Evolutionary conservation across 1,284 basidiomycete species (phyloP).

Genomic region (Trichosporon sp.): DNA sequence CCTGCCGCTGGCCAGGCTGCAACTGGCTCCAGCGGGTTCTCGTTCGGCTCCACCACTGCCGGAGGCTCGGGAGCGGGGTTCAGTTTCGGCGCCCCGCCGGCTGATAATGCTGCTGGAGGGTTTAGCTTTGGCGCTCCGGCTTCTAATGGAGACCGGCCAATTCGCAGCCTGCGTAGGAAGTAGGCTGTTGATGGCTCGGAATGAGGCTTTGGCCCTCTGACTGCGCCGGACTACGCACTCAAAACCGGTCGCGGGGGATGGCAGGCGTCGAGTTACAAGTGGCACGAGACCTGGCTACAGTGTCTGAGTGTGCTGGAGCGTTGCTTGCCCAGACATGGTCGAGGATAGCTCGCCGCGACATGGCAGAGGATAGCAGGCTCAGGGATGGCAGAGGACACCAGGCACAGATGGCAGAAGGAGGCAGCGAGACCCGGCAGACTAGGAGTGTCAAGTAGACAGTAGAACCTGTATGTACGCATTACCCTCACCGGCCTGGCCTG

Average conservation of each 20-base stretch:
- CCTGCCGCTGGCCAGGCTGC: not conserved
- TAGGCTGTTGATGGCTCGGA: not conserved
- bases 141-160: not conserved
- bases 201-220: no score
- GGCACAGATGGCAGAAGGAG: not conserved
- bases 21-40: not conserved
- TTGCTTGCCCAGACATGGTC: no score
- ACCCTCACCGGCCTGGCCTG: not conserved
- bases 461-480: constrained; percentile 1
- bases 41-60: not conserved
- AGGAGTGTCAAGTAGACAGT: not conserved
- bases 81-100: constrained; percentile 1
- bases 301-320: no score
- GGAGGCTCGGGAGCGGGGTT: not conserved
- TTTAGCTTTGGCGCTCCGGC: constrained; percentile 5
- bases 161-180: not conserved
- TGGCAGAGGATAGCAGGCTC: no score
- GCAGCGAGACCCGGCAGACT: not conserved
- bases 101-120: not conserved
- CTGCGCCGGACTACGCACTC: no score
- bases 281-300: no score
- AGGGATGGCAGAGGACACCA: no score
- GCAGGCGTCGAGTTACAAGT: no score
- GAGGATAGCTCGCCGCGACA: no score
- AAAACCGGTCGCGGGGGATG: no score